A percentile compares a stretch with the other conserved stretches of the same genome.
phyloP scores from a whole-genome alignment of 2,329 filamentous ascomycete genomes.

The Colletotrichum plurivorum region DNA sequence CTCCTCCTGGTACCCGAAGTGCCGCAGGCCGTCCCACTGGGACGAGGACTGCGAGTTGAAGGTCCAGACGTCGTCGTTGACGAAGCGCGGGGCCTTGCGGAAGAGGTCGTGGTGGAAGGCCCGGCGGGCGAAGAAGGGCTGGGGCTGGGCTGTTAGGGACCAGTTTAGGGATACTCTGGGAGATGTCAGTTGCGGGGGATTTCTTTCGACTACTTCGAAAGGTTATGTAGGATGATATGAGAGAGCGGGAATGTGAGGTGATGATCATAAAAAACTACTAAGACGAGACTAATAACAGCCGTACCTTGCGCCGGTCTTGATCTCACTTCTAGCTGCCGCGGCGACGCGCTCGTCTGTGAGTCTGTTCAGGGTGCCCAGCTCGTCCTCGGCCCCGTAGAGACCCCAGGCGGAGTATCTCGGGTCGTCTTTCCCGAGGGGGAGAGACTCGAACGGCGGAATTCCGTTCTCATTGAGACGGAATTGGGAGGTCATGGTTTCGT shows the following conservation, averaged over 20 bases:
- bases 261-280: background rate
- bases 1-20: conserved; percentile 55
- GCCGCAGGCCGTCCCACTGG: conserved; percentile 57
- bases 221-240: no score
- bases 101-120: conserved; percentile 48
- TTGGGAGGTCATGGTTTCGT: background rate
- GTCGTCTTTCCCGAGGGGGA: conserved; percentile 62
- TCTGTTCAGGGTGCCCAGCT: conserved; percentile 73
- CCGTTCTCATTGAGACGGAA: conserved; percentile 53
- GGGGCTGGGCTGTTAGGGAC: conserved; percentile 49
- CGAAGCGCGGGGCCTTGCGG: conserved; percentile 46
- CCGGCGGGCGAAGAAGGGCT: conserved; percentile 51
- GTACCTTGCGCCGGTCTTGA: conserved; percentile 67
- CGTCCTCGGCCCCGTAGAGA: conserved; percentile 68
- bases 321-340: conserved; percentile 64
- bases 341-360: conserved; percentile 68
- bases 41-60: conserved; percentile 56
- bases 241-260: background rate
- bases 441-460: conserved; percentile 62
- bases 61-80: conserved; percentile 51
- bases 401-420: conserved; percentile 62
- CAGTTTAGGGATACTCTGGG: conserved; percentile 51
- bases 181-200: background rate
- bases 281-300: background rate
- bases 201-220: conserved; percentile 7